Evolutionary conservation across 805 yeast species (phyloP).

Genomic region (Wickerhamiella kurtzmanii): DNA sequence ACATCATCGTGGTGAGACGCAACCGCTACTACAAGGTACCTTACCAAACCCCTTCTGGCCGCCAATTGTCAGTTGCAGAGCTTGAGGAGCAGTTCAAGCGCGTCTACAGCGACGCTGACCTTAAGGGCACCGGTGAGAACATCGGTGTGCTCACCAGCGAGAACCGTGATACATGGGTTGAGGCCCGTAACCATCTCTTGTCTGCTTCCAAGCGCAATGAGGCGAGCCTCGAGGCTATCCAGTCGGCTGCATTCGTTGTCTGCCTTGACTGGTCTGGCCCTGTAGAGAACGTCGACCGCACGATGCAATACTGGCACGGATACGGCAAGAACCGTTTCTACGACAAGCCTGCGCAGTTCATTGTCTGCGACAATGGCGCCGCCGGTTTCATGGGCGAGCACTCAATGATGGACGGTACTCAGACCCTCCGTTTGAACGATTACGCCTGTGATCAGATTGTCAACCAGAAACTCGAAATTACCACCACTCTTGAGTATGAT

Average conservation of each 20-base stretch:
- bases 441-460: conserved; percentile 45
- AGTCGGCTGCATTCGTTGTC: conserved; percentile 65
- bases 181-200: conserved; percentile 42
- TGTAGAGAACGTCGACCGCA: conserved; percentile 65
- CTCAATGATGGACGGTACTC: conserved; percentile 96
- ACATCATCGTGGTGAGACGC: conserved; percentile 57
- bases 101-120: conserved; percentile 35
- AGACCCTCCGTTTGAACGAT: conserved; percentile 79
- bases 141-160: conserved; percentile 71
- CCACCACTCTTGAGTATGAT: conserved; percentile 16
- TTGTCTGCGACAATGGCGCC: conserved; percentile 66
- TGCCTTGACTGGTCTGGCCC: conserved; percentile 67
- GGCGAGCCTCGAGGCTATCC: conserved; percentile 50
- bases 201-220: conserved; percentile 47
- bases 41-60: conserved; percentile 25
- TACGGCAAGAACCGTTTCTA: conserved; percentile 79
- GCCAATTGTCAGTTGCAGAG: conserved; percentile 28
- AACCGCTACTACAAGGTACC: conserved; percentile 68
- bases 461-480: conserved; percentile 33
- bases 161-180: conserved; percentile 72
- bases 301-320: conserved; percentile 90
- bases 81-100: conserved; percentile 40
- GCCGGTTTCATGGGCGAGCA: conserved; percentile 95
- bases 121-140: conserved; percentile 35
- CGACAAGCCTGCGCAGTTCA: conserved; percentile 82